Conservation (phyloP, 768 basidiomycete species). For the Crepidotus variabilis region DNA sequence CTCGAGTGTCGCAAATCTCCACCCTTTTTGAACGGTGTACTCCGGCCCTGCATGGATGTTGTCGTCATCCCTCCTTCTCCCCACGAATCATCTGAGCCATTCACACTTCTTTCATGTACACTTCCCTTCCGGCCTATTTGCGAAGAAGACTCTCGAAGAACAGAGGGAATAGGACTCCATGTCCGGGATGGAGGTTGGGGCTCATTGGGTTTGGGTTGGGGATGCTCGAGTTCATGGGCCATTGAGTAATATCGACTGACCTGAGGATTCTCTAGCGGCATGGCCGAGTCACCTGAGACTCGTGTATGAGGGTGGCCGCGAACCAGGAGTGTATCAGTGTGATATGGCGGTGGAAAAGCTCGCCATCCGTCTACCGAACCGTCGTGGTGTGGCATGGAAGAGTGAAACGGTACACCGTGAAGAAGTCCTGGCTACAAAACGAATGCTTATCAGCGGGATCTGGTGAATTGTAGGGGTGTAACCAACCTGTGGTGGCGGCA, state of each 20-base stretch:
- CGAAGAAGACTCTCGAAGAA: conserved; percentile 23
- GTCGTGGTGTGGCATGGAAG: conserved; percentile 2
- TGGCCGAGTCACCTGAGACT: background rate
- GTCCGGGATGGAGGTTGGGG: conserved; percentile 17
- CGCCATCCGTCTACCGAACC: conserved; percentile 7
- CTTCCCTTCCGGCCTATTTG: background rate
- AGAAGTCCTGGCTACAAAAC: background rate
- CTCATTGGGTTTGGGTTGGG: background rate
- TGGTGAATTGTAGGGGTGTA: background rate
- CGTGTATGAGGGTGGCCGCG: conserved; percentile 1
- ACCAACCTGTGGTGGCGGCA: background rate
- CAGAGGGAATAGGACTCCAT: conserved; percentile 32
- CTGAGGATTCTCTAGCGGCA: conserved; percentile 12
- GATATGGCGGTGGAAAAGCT: conserved; percentile 5
- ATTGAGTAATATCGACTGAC: conserved; percentile 16
- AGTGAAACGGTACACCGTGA: conserved; percentile 2
- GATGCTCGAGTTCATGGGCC: background rate
- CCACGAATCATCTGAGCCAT: conserved; percentile 4
- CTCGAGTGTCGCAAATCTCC: background rate
- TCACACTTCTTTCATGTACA: background rate
- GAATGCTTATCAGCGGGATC: background rate
- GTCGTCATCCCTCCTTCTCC: background rate
- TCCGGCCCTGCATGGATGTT: background rate
- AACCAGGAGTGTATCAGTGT: conserved; percentile 1
- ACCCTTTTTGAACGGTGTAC: background rate